Base-by-base conservation (phyloP, 176 grass and related monocot genomes). In the Triticum urartu region DNA sequence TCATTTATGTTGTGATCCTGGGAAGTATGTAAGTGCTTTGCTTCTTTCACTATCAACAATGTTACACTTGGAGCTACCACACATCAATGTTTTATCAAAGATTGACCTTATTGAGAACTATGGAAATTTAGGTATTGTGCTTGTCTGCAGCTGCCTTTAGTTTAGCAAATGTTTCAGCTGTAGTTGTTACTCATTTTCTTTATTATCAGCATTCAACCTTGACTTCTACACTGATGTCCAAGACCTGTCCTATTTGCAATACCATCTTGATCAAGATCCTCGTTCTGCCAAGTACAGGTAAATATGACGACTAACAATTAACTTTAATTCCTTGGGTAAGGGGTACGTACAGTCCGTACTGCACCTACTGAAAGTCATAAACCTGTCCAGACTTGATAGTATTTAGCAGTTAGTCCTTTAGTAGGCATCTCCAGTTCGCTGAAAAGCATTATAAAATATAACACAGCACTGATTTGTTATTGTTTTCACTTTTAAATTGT, bases 21-120 rank as follows among this genome's bases (percentile, higher is more conserved):
- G 97, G 65, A 98, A 98, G 81, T 98, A 98, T 92, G 89, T 98
- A 18, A 95, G 93, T 87, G 97, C 97, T 67, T 91, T 95, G 79
- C 90, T 98, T 77, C 93, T 98, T 73, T 94, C 93, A n/a, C 88
- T 98, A 64, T 94, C 96, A 69, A 95, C 96, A 22, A 94, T 98
- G 96, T 8, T 98, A 81, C 93, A 98, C 83, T 81, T 98, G 61
- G 93, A 95, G 77, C 82, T 98, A 28, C 93, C 96, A 40, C 96
- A 98, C 80, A 92, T 98, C 64, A 98, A 95, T 81, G 93, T 98
- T 65, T 79, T 98, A 70, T 98, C 96, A 47, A 98, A 98, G 92
- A 98, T 98, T 69, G 96, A 98, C 83, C 93, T 98, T 13, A 94
- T 98, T 70, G 93, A 94, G 71, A 95, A 68, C 9, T 98, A 95